Evolutionary conservation across 176 grass and related monocot genomes (phyloP), one percentile per base, ranked within the genome.

Genomic region (Oryza longistaminata): DNA sequence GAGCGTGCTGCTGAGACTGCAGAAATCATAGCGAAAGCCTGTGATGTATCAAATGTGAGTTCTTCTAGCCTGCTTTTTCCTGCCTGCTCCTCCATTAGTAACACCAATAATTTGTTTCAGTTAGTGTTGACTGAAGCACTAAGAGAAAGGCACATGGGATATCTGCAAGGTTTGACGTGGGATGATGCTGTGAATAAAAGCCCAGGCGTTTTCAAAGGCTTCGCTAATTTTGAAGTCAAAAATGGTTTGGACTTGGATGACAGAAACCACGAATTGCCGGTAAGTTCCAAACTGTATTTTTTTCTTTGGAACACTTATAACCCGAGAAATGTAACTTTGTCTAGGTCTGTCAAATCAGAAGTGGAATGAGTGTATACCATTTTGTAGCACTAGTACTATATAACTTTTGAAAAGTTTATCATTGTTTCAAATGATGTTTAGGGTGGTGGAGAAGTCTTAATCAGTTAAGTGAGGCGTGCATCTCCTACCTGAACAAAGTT

Each of bases 381-480:
- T 40, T 40, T 40, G 39, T 40, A 40, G 39, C 6, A 53, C 19
- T 9, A n/a, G 25, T 68, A 1, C 34, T 40, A 8, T 42, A 17
- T 79, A 19, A 31, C 25, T 64, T 3, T 3, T 72, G 46, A 42
- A 76, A 11, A 33, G 11, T 48, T 50, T 43, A 39, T n/a, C 40
- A 40, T 2, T 14, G 48, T 26, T 19, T 85, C 6, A 22, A 8
- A 29, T 53, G 1, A 17, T 58, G 24, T 62, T 46, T 19, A 96
- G 91, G 94, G 91, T 90, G 94, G 92, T 83, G 87, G 94, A 53
- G 92, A 94, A 97, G 94, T 80, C 64, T 88, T 39, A 68, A 90
- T 85, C 89, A 94, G 83, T 24, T 97, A 45, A 77, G 77, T 35
- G 35, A 82, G 58, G 81, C 89, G 9, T 91, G 94, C 19, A 37